These are phyloP conservation scores for Neurospora sp. DNA, from an alignment of 495 filamentous ascomycete species.

Conservation along the genomic window DNA sequence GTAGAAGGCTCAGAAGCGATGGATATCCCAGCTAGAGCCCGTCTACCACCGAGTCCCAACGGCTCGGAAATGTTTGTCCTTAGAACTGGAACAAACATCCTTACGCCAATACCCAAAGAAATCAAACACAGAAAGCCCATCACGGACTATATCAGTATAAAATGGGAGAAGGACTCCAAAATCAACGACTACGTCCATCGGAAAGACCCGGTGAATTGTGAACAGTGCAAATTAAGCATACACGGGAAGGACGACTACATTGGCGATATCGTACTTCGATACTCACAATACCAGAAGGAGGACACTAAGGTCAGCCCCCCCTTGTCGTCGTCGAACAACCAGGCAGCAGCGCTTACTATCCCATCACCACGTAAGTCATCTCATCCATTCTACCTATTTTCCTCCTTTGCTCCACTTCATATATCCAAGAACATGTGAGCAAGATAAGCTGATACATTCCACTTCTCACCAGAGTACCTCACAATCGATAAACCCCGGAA, in stretches of 20 bases:
- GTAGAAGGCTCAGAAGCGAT: no score
- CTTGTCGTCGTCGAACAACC: neutral
- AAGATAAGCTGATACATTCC: neutral
- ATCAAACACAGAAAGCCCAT: no score
- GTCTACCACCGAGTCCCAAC: no score
- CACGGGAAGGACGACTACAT: neutral
- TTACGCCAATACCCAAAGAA: no score
- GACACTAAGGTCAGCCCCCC: neutral
- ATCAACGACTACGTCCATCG: neutral
- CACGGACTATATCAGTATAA: neutral
- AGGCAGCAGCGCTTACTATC: neutral
- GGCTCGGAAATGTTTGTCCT: no score
- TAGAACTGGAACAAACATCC: no score
- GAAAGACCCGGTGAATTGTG: neutral
- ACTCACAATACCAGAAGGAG: neutral
- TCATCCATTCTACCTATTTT: no score
- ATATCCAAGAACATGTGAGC: no score
- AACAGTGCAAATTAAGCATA: neutral
- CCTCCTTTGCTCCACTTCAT: no score
- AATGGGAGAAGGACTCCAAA: neutral
- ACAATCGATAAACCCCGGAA: constrained; percentile 24
- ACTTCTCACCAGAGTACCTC: constrained; percentile 9
- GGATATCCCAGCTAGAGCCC: no score
- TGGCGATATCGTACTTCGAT: neutral
- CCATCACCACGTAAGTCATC: neutral